Base-by-base conservation (phyloP, 176 grass and related monocot species). In the Aechmea fasciata region DNA sequence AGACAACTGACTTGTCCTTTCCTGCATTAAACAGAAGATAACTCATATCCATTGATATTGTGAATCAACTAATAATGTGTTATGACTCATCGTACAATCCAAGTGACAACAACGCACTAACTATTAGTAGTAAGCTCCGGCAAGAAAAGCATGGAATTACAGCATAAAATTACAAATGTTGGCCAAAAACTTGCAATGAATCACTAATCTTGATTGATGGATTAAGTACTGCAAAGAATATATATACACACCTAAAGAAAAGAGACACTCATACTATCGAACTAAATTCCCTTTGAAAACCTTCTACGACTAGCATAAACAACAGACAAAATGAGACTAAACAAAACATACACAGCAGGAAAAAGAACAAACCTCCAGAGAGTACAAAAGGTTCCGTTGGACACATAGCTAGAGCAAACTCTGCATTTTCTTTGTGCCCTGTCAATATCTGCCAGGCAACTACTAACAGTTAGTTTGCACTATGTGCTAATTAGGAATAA, bases 361-460 rank as follows among this genome's bases (percentile, higher is more conserved):
- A 51, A 75, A 54, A 18, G 2, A 67, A 13, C 72, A 59, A 73
- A 97, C 94, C 94, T 99, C 94, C 94, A 53, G 87, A 99, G 55
- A 99, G 75, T 48, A 93, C 94, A 88, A 82, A 90, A 24, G 89
- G 89, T 77, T 93, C 86, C 26, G 89, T 84, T 62, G 79, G 94
- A 81, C 87, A 99, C 94, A 99, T 99, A 71, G 87, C 87, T 70
- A 99, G 84, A 1, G 87, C 89, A 61, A 84, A 99, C 75, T 99
- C 89, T 47, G 94, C 94, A 93, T 90, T 93, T 85, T 99, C 79
- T 73, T 83, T 50, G 69, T 99, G 94, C 13, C 94, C 94, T 70
- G 69, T 90, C 70, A 99, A 80, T 82, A 90, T 90, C 94, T 99
- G 80, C 18, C 10, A 85, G 17, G 68, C 73, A 73, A 23, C 19